Percentiles rank a stretch among this genome's conserved stretches.
Conservation (phyloP, 345 rosid genomes). For the Schrenkiella parvula region DNA sequence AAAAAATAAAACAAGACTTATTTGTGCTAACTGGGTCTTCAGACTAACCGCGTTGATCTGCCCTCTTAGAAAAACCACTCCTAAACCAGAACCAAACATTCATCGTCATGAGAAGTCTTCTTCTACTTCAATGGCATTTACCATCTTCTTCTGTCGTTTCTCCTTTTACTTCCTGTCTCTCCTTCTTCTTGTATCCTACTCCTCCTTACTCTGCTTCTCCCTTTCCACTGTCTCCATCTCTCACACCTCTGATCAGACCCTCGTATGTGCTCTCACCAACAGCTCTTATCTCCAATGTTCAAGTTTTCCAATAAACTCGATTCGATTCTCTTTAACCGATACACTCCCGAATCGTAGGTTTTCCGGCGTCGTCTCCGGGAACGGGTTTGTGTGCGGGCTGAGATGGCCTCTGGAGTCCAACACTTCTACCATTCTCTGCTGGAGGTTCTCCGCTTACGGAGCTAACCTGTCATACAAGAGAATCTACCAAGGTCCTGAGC, state of each 20-base stretch:
- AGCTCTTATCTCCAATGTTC: conserved; percentile 46
- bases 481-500: conserved; percentile 33
- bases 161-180: background rate
- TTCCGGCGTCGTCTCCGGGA: conserved; percentile 57
- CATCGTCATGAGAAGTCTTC: conserved; percentile 17
- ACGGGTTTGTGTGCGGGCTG: conserved; percentile 58
- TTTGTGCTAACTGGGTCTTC: background rate
- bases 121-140: conserved; percentile 11
- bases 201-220: conserved; percentile 23
- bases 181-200: conserved; percentile 8
- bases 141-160: background rate
- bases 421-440: conserved; percentile 42
- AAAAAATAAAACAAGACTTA: background rate
- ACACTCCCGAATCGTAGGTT: conserved; percentile 14
- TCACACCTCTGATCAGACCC: conserved; percentile 33
- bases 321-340: conserved; percentile 9
- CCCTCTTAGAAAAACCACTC: background rate
- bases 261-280: conserved; percentile 48
- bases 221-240: conserved; percentile 61
- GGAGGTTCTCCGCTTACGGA: conserved; percentile 53
- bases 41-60: conserved; percentile 21
- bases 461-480: conserved; percentile 21
- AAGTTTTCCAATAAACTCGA: conserved; percentile 29
- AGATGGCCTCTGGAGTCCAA: conserved; percentile 9
- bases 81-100: conserved; percentile 2